Percentiles rank a stretch among this genome's conserved stretches.
phyloP scores from a whole-genome alignment of 331 rosid species.

The Acacia concinna region DNA sequence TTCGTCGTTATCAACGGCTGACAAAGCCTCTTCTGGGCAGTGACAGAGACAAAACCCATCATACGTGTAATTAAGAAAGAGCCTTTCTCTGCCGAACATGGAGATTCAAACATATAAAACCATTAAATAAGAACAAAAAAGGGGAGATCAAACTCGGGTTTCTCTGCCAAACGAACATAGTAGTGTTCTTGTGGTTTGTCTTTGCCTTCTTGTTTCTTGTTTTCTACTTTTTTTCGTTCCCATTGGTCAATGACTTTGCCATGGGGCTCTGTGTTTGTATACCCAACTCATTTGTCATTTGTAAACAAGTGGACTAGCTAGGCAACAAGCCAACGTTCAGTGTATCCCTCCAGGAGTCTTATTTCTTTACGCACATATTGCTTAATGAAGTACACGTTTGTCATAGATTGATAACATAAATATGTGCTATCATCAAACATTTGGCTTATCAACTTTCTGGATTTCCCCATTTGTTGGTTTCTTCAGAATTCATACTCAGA shows the following conservation, averaged over 20 bases:
- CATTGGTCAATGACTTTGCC: neutral
- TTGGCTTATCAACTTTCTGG: neutral
- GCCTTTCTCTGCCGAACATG: neutral
- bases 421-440: neutral
- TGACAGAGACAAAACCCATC: conserved; percentile 27
- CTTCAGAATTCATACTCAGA: too few species aligned
- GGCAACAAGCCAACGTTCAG: neutral
- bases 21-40: conserved; percentile 20
- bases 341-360: neutral
- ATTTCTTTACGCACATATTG: neutral
- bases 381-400: conserved; percentile 19
- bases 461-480: too few species aligned
- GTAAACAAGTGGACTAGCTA: neutral
- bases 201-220: conserved; percentile 19
- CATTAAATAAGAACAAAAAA: neutral
- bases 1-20: conserved; percentile 29
- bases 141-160: neutral
- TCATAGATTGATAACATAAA: too few species aligned
- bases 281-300: conserved; percentile 1
- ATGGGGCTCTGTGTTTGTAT: neutral
- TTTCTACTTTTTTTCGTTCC: neutral
- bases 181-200: neutral
- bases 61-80: neutral
- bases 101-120: neutral
- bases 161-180: neutral